These are phyloP conservation scores for Myxozyma mucilagina DNA, from an alignment of 805 yeast genomes.

Conservation along the genomic window DNA sequence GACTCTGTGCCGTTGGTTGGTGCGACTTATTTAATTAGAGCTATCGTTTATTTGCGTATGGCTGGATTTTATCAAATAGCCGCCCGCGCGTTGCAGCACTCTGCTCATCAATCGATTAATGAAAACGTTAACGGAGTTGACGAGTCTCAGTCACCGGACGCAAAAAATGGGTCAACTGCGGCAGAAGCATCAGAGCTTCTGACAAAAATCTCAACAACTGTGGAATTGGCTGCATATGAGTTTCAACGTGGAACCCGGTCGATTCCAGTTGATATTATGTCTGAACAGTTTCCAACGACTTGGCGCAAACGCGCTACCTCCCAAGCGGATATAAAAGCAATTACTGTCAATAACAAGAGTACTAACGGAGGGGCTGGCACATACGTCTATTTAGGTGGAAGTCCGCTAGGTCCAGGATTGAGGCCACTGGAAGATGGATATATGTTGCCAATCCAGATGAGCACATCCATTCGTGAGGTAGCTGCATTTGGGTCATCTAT, in stretches of 20 bases:
- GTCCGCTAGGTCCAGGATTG: conserved; percentile 25
- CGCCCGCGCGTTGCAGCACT: conserved; percentile 10
- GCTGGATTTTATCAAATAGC: conserved; percentile 20
- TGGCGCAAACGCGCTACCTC: conserved; percentile 20
- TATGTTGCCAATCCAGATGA: conserved; percentile 43
- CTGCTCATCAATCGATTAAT: neutral
- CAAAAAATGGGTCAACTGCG: neutral
- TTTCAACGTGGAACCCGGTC: conserved; percentile 26
- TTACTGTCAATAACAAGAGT: neutral
- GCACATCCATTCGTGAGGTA: conserved; percentile 44
- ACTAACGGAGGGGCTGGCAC: neutral
- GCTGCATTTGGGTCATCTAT: conserved; percentile 44
- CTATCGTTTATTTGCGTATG: conserved; percentile 32
- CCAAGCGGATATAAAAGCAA: neutral
- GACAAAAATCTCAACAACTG: conserved; percentile 6
- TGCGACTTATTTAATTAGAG: conserved; percentile 31
- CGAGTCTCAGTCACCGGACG: conserved; percentile 11
- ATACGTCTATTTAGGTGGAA: conserved; percentile 16
- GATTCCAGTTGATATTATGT: conserved; percentile 19
- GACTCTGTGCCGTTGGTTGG: conserved; percentile 27
- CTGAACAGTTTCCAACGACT: conserved; percentile 25
- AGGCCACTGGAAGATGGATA: conserved; percentile 41
- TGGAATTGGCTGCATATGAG: conserved; percentile 27
- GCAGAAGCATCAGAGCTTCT: conserved; percentile 5
- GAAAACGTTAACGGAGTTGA: neutral